These are phyloP conservation scores for Saccharomycopsis sp. DNA, from an alignment of 805 yeast genomes.

Conservation along the genomic window DNA sequence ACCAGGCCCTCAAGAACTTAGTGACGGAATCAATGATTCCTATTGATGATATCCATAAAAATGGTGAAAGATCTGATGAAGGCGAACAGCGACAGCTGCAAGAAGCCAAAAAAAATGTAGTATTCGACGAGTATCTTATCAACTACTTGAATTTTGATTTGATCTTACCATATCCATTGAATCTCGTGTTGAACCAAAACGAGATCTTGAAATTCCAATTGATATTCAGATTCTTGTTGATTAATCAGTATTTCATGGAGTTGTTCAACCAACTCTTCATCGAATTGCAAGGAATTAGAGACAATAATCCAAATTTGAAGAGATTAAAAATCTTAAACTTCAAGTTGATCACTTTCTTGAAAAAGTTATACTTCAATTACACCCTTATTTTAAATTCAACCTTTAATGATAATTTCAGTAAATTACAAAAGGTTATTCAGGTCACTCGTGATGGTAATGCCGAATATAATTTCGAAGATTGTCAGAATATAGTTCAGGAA, in stretches of 20 bases:
- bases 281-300: background rate
- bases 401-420: conserved; percentile 2
- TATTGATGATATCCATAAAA: conserved; percentile 12
- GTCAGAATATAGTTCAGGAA: conserved; percentile 10
- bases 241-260: conserved; percentile 2
- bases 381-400: background rate
- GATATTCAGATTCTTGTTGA: conserved; percentile 60
- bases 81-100: background rate
- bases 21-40: conserved; percentile 12
- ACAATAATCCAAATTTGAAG: background rate
- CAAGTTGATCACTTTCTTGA: conserved; percentile 4
- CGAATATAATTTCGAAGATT: conserved; percentile 6
- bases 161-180: conserved; percentile 81
- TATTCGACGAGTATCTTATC: conserved; percentile 37
- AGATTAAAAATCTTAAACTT: conserved; percentile 8
- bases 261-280: conserved; percentile 7
- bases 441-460: background rate
- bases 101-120: conserved; percentile 26
- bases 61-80: background rate
- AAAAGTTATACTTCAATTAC: conserved; percentile 2
- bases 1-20: conserved; percentile 17
- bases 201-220: conserved; percentile 73
- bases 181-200: conserved; percentile 64
- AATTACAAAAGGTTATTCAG: background rate
- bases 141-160: conserved; percentile 50